Conservation (phyloP, 768 basidiomycete genomes). For the Rhizopogon sp. region DNA sequence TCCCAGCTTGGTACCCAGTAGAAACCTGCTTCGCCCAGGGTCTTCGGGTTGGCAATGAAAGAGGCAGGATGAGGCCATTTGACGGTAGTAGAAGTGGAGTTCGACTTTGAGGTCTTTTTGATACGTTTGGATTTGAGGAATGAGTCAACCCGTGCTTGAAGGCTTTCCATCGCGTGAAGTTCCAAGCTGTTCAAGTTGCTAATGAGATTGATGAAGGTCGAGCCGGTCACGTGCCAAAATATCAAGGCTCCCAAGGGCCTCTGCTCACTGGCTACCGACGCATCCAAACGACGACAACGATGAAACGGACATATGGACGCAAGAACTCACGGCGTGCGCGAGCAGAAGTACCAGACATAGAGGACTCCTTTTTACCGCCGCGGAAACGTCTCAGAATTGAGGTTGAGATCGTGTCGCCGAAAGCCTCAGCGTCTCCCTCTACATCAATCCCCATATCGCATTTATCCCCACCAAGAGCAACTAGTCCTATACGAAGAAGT, state of each 20-base stretch:
- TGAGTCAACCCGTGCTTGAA: slow-evolving; percentile 58
- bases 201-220: background rate
- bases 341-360: background rate
- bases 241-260: too few species aligned
- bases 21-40: slow-evolving; percentile 87
- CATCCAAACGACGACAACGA: slow-evolving; percentile 1
- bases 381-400: slow-evolving; percentile 28
- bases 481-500: background rate
- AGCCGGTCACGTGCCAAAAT: background rate
- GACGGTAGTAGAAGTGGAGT: slow-evolving; percentile 37
- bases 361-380: slow-evolving; percentile 3
- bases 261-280: too few species aligned
- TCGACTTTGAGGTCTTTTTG: slow-evolving; percentile 43
- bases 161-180: slow-evolving; percentile 40
- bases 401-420: slow-evolving; percentile 23
- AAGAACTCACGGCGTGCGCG: slow-evolving; percentile 18
- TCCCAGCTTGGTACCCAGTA: slow-evolving; percentile 69
- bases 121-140: slow-evolving; percentile 61
- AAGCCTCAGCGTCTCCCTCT: background rate
- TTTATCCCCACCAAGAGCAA: background rate
- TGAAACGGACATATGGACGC: slow-evolving; percentile 34
- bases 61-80: slow-evolving; percentile 76
- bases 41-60: slow-evolving; percentile 65
- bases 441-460: background rate
- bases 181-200: slow-evolving; percentile 6